phyloP scores from a whole-genome alignment of 768 basidiomycete species.

The Leucosporidium yakuticum region DNA sequence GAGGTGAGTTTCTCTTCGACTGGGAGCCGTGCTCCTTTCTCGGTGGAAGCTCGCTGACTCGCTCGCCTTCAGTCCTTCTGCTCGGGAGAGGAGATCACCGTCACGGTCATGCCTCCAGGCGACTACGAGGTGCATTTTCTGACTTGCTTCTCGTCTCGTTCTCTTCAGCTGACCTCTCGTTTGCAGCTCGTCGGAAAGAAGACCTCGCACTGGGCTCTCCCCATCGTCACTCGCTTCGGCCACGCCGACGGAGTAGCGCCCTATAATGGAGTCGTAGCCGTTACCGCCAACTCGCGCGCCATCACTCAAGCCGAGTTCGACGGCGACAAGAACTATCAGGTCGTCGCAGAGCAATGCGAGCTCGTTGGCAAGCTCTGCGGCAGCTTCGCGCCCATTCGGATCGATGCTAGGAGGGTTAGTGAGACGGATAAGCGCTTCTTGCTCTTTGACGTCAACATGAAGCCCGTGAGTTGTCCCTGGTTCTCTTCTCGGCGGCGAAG shows the following conservation, averaged over 20 bases:
- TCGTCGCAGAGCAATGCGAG: slow-evolving; percentile 17
- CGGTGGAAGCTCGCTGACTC: slow-evolving; percentile 26
- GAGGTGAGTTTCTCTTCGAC: slow-evolving; percentile 21
- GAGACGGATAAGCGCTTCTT: slow-evolving; percentile 26
- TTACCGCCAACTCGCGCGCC: slow-evolving; percentile 38
- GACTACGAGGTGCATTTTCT: slow-evolving; percentile 33
- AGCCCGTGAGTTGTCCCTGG: slow-evolving; percentile 34
- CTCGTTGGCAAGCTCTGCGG: slow-evolving; percentile 27
- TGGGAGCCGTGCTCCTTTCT: too few relatives aligned
- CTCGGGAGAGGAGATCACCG: slow-evolving; percentile 39
- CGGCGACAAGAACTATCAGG: slow-evolving; percentile 30
- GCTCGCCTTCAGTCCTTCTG: slow-evolving; percentile 36
- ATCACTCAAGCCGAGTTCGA: slow-evolving; percentile 29
- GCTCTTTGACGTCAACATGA: slow-evolving; percentile 42
- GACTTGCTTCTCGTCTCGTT: background rate
- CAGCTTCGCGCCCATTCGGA: slow-evolving; percentile 31
- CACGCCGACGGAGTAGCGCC: slow-evolving; percentile 40
- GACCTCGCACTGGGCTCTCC: slow-evolving; percentile 36
- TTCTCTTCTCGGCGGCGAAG: background rate
- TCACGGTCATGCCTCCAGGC: slow-evolving; percentile 41
- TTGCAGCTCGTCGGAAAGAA: slow-evolving; percentile 32
- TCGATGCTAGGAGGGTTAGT: slow-evolving; percentile 35
- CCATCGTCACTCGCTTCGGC: slow-evolving; percentile 38
- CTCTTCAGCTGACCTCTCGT: background rate
- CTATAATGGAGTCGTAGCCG: slow-evolving; percentile 40